Evolutionary conservation across 164 flowering plant genomes (phyloP), one percentile per base, ranked within the genome.

Genomic region (Macadamia tetraphylla): DNA sequence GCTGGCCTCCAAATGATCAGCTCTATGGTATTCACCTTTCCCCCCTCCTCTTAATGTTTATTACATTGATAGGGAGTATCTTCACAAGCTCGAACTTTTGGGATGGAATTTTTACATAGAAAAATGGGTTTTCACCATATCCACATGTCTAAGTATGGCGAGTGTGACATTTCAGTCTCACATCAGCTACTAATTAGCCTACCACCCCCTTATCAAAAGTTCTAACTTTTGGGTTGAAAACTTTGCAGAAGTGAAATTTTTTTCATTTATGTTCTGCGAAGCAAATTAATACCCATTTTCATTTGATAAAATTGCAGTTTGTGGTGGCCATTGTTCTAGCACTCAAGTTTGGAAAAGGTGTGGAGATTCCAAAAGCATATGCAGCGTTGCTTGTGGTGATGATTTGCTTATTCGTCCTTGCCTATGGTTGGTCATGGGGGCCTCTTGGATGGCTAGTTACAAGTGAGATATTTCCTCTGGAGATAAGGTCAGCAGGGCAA

Each of bases 361-460:
- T 66, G 15, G 23, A 1, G 1, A 77, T 91, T 6, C 75, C 94
- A 15, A 86, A 81, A 77, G 87, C 84, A 10, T 58, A 80, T 13
- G 82, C 89, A 4, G 49, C 74, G 40, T 64, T 86, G 61, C 92
- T 91, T 0, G 97, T 94, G 18, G 53, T 89, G 13, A 29, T 84
- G 69, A 85, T 88, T 35, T 88, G 83, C 77, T 48, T 86, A 15
- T 94, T 91, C 59, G 89, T 86, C 18, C 42, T 85, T 57, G 87
- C 86, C 15, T 87, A 78, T 56, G 92, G 92, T 31, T 30, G 58
- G 59, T 88, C 98, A 6, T 94, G 97, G 98, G 97, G 98, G 0
- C 98, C 96, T 11, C 78, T 94, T 6, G 96, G 96, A 14, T 94
- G 97, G 98, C 73, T 91, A 7, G 97, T 94, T 10, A 93, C 98